Evolutionary conservation across 257 asterid species (phyloP).

Genomic region (Solanum raphanifolium): DNA sequence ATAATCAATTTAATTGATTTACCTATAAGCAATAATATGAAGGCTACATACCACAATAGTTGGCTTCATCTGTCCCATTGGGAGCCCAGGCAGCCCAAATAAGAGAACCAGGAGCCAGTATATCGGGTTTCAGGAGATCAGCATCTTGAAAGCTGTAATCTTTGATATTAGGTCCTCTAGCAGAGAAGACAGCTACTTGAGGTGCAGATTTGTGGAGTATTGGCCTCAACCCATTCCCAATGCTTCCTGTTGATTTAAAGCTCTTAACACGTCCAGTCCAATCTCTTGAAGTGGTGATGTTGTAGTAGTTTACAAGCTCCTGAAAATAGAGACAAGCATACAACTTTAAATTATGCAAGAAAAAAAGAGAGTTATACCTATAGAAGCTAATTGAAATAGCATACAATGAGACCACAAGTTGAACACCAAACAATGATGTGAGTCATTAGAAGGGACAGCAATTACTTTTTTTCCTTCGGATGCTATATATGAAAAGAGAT

Average conservation of each 20-base stretch:
- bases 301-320: conserved; percentile 92
- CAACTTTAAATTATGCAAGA: neutral
- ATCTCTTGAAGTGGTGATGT: conserved; percentile 73
- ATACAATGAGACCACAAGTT: neutral
- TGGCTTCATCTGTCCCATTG: conserved; percentile 91
- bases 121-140: conserved; percentile 92
- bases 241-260: conserved; percentile 77
- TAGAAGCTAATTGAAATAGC: neutral
- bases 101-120: conserved; percentile 94
- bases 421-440: neutral
- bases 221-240: conserved; percentile 80
- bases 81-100: conserved; percentile 99
- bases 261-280: conserved; percentile 92
- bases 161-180: conserved; percentile 94
- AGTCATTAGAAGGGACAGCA: neutral
- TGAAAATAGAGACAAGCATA: conserved; percentile 9
- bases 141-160: conserved; percentile 95
- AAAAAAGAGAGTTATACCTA: neutral
- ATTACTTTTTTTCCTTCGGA: neutral
- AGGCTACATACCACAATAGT: conserved; percentile 49
- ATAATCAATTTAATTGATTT: neutral
- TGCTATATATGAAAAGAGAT: neutral
- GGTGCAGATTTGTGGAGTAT: conserved; percentile 93
- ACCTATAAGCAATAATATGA: neutral
- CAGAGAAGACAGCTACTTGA: conserved; percentile 90